Percentiles rank a stretch among this genome's conserved stretches.
Conservation (phyloP, 371 early-diverging fungal genomes). For the Lichtheimia corymbifera region DNA sequence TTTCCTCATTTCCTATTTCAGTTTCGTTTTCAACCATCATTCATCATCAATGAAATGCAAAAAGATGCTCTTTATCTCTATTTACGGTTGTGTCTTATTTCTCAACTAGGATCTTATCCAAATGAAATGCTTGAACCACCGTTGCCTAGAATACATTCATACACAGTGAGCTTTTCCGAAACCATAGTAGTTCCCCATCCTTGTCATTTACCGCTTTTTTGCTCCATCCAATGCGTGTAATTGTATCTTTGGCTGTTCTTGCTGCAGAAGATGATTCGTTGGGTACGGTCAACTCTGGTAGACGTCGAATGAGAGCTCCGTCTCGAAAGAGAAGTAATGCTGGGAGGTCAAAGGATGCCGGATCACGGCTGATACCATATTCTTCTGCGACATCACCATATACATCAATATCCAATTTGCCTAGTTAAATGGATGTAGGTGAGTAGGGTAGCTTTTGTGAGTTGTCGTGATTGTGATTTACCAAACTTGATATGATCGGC, state of each 20-base stretch:
- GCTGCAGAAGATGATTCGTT: constrained; percentile 15
- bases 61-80: not conserved
- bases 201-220: constrained; percentile 44
- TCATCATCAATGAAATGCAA: not conserved
- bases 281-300: constrained; percentile 41
- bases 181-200: too few species aligned
- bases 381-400: constrained; percentile 44
- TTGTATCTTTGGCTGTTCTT: constrained; percentile 45
- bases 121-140: constrained; percentile 39
- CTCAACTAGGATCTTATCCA: constrained; percentile 32
- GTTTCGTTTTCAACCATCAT: constrained; percentile 18
- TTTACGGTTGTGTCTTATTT: constrained; percentile 9
- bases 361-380: constrained; percentile 47
- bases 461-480: constrained; percentile 2
- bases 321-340: constrained; percentile 46
- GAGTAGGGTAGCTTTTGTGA: not conserved
- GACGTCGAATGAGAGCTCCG: constrained; percentile 38
- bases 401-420: constrained; percentile 47
- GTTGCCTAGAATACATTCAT: constrained; percentile 30
- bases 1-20: not conserved
- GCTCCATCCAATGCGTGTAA: constrained; percentile 52
- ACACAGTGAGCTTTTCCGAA: not conserved
- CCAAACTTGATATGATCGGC: constrained; percentile 43
- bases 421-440: constrained; percentile 13
- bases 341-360: constrained; percentile 53